Evolutionary conservation across 2,329 filamentous ascomycete genomes (phyloP), one percentile per base, ranked within the genome.

Genomic region (Penicillium frequentans): DNA sequence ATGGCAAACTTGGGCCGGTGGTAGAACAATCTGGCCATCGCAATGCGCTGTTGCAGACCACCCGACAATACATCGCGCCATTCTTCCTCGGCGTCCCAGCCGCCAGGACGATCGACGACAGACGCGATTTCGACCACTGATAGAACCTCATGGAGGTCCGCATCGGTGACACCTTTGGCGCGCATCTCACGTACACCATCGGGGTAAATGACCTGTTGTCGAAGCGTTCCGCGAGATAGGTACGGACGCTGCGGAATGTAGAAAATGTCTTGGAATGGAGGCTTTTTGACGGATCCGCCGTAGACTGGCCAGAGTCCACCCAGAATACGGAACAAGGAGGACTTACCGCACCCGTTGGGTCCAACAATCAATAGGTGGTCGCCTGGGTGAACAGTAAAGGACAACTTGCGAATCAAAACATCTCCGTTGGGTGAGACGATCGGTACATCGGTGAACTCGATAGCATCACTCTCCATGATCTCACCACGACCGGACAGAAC

Each of bases 271-370:
- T 90, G 87, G 68, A 93, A 95, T 1, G 90, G 87, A 1, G 95
- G 95, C 74, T 98, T 98, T 68, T 91, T 84, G 21, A 99, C 95
- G 1, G 86, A 91, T 51, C 95, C 95, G 63, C 95, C 93, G 74
- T 99, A 99, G 13, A 98, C 95, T 16, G 95, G 95, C 95, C 95
- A 99, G 3, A 99, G 82, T 0, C 95, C 95, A 59, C 95, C 95
- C 1, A 99, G 84, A 65, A 99, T 99, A 37, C 95, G 88, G 84
- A 99, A 99, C 3, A 99, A 83, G 16, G 90, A 96, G 0, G 91
- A 96, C 75, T 99, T 99, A 43, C 95, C 95, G 74, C 95, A 99
- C 37, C 95, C 95, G 72, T 99, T 99, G 23, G 95, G 95, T 1
- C 95, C 95, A 43, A 98, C 90, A 43, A 99, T 95, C 37, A 99